Conservation (phyloP, 2,329 filamentous ascomycete species). For the Coleophoma crateriformis region DNA sequence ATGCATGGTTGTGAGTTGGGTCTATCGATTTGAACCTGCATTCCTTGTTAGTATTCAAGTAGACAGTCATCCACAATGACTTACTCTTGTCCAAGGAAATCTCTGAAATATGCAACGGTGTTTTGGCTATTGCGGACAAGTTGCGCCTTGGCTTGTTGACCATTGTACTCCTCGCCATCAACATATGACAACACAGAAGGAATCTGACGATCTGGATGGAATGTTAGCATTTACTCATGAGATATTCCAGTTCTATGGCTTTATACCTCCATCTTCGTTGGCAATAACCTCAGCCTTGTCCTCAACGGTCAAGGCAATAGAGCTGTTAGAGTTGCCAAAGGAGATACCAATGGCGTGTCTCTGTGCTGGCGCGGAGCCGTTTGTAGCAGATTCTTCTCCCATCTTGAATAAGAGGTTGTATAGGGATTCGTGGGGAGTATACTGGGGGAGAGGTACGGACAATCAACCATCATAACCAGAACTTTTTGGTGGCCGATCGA, state of each 20-base stretch:
- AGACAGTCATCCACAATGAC: slow-evolving; percentile 16
- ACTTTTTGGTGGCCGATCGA: slow-evolving; percentile 18
- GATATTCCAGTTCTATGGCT: slow-evolving; percentile 10
- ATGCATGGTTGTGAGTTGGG: slow-evolving; percentile 88
- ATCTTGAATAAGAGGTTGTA: slow-evolving; percentile 14
- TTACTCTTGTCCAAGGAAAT: slow-evolving; percentile 91
- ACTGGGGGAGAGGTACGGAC: background rate
- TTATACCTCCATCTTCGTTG: slow-evolving; percentile 90
- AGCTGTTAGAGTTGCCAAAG: slow-evolving; percentile 98
- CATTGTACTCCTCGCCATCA: slow-evolving; percentile 93
- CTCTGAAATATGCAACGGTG: slow-evolving; percentile 92
- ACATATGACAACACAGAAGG: slow-evolving; percentile 92
- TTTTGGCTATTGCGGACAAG: slow-evolving; percentile 88
- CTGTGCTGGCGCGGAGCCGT: slow-evolving; percentile 42
- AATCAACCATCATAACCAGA: slow-evolving; percentile 5
- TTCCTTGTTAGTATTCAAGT: slow-evolving; percentile 12
- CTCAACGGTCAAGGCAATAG: slow-evolving; percentile 88
- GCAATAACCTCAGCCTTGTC: slow-evolving; percentile 97
- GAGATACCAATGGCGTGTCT: slow-evolving; percentile 85
- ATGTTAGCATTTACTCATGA: slow-evolving; percentile 5
- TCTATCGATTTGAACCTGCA: slow-evolving; percentile 87
- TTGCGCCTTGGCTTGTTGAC: slow-evolving; percentile 90
- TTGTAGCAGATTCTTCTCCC: slow-evolving; percentile 18
- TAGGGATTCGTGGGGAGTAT: background rate
- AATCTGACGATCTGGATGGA: slow-evolving; percentile 78